Base-by-base conservation (phyloP, 2,329 filamentous ascomycete genomes). In the Verticillium dahliae region DNA sequence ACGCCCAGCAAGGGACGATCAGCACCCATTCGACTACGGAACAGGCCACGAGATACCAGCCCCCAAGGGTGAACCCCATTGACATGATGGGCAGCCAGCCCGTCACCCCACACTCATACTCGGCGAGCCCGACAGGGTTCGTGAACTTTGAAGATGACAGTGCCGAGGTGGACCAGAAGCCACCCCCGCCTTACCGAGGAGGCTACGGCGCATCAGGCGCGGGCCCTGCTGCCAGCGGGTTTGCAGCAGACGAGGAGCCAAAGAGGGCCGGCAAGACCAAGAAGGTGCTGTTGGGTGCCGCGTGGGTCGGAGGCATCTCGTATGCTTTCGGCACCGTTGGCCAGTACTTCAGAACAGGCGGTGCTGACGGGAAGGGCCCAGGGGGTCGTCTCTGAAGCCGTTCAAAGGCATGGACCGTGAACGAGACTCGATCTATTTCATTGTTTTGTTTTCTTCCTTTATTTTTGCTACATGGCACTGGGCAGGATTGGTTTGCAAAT, bases 71-170 rank as follows among this genome's bases (percentile, higher is more conserved):
- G 65, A 89, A 89, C 66, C 85, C 87, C 0, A 85, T 89, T 60
- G 81, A 85, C 67, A 79, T 81, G 77, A 82, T 80, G 69, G 78
- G 79, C 56, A 75, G 72, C 60, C 68, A 73, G 4, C 67, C 72
- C 4, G 73, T 76, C 11, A 69, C 73, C 3, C 72, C 77, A 2
- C 75, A 77, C 6, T 81, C 83, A 5, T 84, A 82, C 59, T 89
- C 86, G 69, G 84, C 85, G 18, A 86, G 83, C 38, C 86, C 86
- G 1, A 89, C 86, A 1, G 86, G 85, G 0, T 89, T 86, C 67
- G 82, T 89, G 54, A 88, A 87, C 65, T 84, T 87, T 65, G 58
- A 59, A n/a, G 41, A 39, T 13, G 75, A 71, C 41, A 67, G 67
- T 41, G 65, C 70, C 11, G 72, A 75, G 22, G 60, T 68, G 14